These are phyloP conservation scores for Phytophthora megakarya DNA, from an alignment of 352 stramenopile genomes.

Conservation along the genomic window DNA sequence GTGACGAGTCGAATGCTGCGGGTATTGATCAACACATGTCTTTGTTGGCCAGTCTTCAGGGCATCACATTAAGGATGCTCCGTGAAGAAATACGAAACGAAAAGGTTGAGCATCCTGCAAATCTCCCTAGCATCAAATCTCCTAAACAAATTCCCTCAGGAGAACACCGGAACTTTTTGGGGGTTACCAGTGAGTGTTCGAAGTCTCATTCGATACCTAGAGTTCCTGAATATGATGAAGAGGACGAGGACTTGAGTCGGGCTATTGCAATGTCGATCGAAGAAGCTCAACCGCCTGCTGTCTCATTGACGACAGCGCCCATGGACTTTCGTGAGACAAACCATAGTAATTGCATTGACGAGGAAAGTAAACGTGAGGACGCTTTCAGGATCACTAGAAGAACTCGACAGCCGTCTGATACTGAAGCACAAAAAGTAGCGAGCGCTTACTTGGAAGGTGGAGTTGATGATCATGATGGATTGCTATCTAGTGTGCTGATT, in stretches of 20 bases:
- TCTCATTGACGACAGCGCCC: background rate
- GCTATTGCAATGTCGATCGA: constrained; percentile 55
- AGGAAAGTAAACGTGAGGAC: constrained; percentile 50
- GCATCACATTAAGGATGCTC: constrained; percentile 60
- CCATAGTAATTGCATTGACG: constrained; percentile 6
- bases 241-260: constrained; percentile 42
- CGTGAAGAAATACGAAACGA: constrained; percentile 55
- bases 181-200: background rate
- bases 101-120: constrained; percentile 26
- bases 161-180: background rate
- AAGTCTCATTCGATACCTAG: background rate
- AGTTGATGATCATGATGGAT: constrained; percentile 61
- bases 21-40: constrained; percentile 39
- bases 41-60: constrained; percentile 57
- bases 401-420: constrained; percentile 58
- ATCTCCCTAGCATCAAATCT: background rate
- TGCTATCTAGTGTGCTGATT: constrained; percentile 77
- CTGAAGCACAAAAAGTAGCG: constrained; percentile 63
- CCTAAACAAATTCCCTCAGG: background rate
- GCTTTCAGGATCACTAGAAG: constrained; percentile 5
- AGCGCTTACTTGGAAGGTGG: constrained; percentile 51
- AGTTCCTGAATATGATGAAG: constrained; percentile 16
- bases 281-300: constrained; percentile 17
- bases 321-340: background rate
- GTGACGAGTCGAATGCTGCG: constrained; percentile 3